Conservation (phyloP, 2,329 filamentous ascomycete species). For the Colletotrichum sp. region DNA sequence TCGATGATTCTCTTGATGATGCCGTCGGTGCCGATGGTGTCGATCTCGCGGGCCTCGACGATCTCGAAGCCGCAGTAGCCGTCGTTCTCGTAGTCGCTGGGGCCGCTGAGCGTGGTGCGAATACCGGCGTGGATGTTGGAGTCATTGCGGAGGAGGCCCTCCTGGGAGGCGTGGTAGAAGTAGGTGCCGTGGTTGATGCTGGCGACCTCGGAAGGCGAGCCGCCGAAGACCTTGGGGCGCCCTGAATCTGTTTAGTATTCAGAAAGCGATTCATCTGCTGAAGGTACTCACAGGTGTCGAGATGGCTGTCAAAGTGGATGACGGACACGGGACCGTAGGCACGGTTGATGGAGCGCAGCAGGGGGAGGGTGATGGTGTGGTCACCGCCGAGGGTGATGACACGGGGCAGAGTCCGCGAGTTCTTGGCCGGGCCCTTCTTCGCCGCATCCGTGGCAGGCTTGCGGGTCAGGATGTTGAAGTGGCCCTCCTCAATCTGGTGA, state of each 20-base stretch:
- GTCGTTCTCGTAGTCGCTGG: conserved; percentile 84
- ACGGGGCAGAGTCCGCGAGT: conserved; percentile 78
- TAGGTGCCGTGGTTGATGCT: conserved; percentile 88
- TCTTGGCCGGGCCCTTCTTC: conserved; percentile 70
- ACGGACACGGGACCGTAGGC: conserved; percentile 66
- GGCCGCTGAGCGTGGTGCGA: conserved; percentile 79
- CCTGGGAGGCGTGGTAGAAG: conserved; percentile 82
- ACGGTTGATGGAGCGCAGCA: conserved; percentile 64
- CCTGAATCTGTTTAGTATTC: conserved; percentile 53
- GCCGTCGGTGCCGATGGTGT: conserved; percentile 62
- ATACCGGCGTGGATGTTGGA: conserved; percentile 89
- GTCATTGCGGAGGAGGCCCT: conserved; percentile 81
- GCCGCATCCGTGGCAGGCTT: conserved; percentile 72
- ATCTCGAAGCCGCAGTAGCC: conserved; percentile 86
- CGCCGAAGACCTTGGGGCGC: conserved; percentile 87
- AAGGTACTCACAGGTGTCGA: conserved; percentile 65
- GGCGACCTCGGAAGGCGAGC: conserved; percentile 76
- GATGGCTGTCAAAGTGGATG: conserved; percentile 67
- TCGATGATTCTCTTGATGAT: conserved; percentile 81
- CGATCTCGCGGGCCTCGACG: conserved; percentile 70
- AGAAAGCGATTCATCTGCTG: conserved; percentile 16
- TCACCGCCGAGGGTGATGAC: conserved; percentile 78
- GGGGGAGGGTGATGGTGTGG: conserved; percentile 66
- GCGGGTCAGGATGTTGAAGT: conserved; percentile 76
- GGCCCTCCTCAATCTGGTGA: conserved; percentile 84